A percentile compares a stretch with the other conserved stretches of the same genome.
Evolutionary conservation across 768 basidiomycete genomes (phyloP).

Genomic region (Leccinum aurantiacum): DNA sequence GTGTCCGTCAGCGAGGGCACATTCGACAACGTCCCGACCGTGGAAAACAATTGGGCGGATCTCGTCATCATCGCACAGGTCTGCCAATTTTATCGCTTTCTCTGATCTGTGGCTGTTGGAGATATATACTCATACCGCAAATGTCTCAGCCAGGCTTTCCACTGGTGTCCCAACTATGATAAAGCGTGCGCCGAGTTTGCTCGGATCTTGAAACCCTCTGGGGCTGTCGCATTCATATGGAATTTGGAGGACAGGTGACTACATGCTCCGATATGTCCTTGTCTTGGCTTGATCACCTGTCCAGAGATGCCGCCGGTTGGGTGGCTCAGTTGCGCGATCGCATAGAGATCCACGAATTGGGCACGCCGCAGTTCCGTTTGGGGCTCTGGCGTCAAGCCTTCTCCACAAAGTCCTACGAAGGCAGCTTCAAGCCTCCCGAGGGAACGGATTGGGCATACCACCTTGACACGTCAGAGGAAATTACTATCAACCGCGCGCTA

Average conservation of each 20-base stretch:
- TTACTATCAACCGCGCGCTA: constrained; percentile 61
- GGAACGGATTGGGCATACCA: constrained; percentile 56
- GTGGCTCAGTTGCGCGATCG: constrained; percentile 68
- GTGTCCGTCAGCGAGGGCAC: constrained; percentile 61
- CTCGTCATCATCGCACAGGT: constrained; percentile 78
- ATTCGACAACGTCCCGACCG: constrained; percentile 59
- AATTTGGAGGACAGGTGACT: constrained; percentile 80
- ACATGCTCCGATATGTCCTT: not conserved
- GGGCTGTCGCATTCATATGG: constrained; percentile 77
- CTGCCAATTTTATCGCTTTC: constrained; percentile 2
- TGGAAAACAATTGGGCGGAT: constrained; percentile 71
- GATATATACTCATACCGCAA: constrained; percentile 8
- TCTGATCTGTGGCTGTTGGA: not conserved
- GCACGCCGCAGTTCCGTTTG: constrained; percentile 81
- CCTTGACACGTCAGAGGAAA: constrained; percentile 52
- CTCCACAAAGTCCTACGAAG: constrained; percentile 57
- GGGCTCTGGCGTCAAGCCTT: constrained; percentile 74
- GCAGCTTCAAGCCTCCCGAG: constrained; percentile 57
- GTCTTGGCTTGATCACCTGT: not conserved
- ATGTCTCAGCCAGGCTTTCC: constrained; percentile 65
- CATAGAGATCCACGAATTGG: constrained; percentile 66
- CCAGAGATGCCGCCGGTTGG: constrained; percentile 65
- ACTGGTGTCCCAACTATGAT: constrained; percentile 87
- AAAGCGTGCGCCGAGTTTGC: constrained; percentile 73
- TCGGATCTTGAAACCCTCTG: constrained; percentile 76